A percentile compares a stretch with the other conserved stretches of the same genome.
Conservation (phyloP, 768 basidiomycete species). For the Tylopilus rubrobrunneus region DNA sequence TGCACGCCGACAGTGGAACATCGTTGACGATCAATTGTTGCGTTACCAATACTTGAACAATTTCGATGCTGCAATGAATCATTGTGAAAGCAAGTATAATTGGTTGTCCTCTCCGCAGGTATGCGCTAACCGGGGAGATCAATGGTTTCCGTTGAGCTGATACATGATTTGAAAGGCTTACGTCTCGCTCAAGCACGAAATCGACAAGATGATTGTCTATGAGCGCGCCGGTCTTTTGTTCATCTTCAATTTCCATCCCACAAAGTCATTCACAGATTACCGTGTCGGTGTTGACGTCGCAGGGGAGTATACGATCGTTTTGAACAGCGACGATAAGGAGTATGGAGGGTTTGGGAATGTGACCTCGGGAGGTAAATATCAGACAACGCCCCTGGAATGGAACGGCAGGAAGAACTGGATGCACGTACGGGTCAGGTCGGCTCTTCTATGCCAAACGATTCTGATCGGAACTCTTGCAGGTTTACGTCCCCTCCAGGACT, state of each 20-base stretch:
- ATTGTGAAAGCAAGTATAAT: slow-evolving; percentile 67
- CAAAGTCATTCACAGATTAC: slow-evolving; percentile 89
- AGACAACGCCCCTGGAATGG: slow-evolving; percentile 88
- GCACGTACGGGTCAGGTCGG: slow-evolving; percentile 50
- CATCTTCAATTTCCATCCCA: slow-evolving; percentile 96
- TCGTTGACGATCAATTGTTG: slow-evolving; percentile 79
- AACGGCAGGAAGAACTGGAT: slow-evolving; percentile 87
- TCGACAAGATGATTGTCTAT: slow-evolving; percentile 89
- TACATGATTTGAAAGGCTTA: slow-evolving; percentile 53
- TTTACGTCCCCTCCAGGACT: slow-evolving; percentile 32
- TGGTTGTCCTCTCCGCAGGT: slow-evolving; percentile 87
- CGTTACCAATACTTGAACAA: slow-evolving; percentile 94
- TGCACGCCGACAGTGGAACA: slow-evolving; percentile 94
- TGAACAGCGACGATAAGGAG: slow-evolving; percentile 80
- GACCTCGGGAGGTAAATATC: slow-evolving; percentile 55
- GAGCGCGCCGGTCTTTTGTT: slow-evolving; percentile 94
- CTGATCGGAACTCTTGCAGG: slow-evolving; percentile 12
- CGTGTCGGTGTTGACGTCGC: slow-evolving; percentile 83
- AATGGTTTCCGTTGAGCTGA: slow-evolving; percentile 5
- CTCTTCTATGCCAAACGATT: background rate
- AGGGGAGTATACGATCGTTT: slow-evolving; percentile 79
- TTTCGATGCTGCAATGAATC: slow-evolving; percentile 93
- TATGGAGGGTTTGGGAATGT: slow-evolving; percentile 92
- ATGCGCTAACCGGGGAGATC: slow-evolving; percentile 12
- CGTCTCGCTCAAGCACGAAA: slow-evolving; percentile 91